Conservation (phyloP, 768 basidiomycete genomes). For the Naganishia friedmannii region DNA sequence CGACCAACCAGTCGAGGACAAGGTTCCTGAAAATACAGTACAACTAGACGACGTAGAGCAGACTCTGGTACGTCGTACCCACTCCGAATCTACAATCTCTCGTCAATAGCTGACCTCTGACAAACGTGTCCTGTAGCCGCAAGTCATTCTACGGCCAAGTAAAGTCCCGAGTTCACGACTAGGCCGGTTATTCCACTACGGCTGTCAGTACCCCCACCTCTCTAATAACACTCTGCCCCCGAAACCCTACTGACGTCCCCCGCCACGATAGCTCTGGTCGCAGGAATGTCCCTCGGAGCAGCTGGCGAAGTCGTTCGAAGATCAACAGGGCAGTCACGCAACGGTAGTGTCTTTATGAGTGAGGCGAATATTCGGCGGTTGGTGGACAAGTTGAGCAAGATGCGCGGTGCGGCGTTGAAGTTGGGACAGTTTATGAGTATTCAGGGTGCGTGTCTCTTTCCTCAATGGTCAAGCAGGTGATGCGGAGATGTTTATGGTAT, state of each 20-base stretch:
- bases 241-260: background rate
- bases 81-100: background rate
- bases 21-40: background rate
- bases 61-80: background rate
- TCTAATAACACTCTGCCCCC: background rate
- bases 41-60: slow-evolving; percentile 13
- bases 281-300: slow-evolving; percentile 81
- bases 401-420: slow-evolving; percentile 95
- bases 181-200: slow-evolving; percentile 89
- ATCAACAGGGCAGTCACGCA: slow-evolving; percentile 52
- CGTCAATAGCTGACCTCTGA: too few relatives aligned
- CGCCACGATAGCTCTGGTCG: slow-evolving; percentile 69
- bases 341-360: slow-evolving; percentile 69
- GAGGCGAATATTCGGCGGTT: slow-evolving; percentile 86
- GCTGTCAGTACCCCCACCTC: slow-evolving; percentile 59
- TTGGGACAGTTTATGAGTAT: slow-evolving; percentile 97
- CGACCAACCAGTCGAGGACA: background rate
- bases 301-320: slow-evolving; percentile 80
- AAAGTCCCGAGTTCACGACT: slow-evolving; percentile 86
- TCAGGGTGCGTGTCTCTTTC: slow-evolving; percentile 62
- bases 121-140: slow-evolving; percentile 16
- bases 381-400: slow-evolving; percentile 85
- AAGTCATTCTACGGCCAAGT: slow-evolving; percentile 58
- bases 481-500: background rate
- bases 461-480: too few relatives aligned